A percentile compares a stretch with the other conserved stretches of the same genome.
phyloP scores from a whole-genome alignment of 805 yeast genomes.

The Myxozyma neglecta region DNA sequence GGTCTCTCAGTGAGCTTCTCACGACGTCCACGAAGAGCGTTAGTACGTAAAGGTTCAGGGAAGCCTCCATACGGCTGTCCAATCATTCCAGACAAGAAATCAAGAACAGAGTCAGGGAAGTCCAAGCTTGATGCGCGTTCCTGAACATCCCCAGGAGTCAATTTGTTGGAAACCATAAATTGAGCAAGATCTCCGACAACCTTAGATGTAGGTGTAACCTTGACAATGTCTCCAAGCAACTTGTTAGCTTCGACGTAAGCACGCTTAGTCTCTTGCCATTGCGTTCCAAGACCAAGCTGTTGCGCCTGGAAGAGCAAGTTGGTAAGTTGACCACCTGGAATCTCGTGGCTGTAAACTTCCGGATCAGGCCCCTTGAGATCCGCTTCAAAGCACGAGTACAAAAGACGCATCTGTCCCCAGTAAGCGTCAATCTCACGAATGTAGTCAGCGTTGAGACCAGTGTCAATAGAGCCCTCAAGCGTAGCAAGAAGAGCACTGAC shows the following conservation, averaged over 20 bases:
- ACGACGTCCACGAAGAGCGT: constrained; percentile 88
- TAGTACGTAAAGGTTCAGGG: constrained; percentile 98
- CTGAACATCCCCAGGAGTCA: constrained; percentile 79
- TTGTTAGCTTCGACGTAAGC: constrained; percentile 90
- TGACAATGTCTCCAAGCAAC: constrained; percentile 92
- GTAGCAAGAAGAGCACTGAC: constrained; percentile 91
- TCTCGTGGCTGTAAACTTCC: constrained; percentile 96
- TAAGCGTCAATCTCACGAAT: constrained; percentile 86
- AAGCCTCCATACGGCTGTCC: constrained; percentile 99
- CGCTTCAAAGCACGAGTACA: constrained; percentile 96
- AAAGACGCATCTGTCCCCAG: constrained; percentile 98
- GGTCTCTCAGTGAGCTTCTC: constrained; percentile 87
- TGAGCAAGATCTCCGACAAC: constrained; percentile 99
- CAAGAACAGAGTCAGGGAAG: constrained; percentile 98
- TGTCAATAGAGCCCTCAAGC: constrained; percentile 77
- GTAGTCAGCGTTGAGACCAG: constrained; percentile 64
- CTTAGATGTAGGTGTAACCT: constrained; percentile 99
- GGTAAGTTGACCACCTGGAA: constrained; percentile 99
- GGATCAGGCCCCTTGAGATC: constrained; percentile 99
- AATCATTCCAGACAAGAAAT: constrained; percentile 98
- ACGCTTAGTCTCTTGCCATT: constrained; percentile 94
- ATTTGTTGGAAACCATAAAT: constrained; percentile 95
- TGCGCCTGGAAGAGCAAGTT: constrained; percentile 98
- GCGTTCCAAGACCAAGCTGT: constrained; percentile 95
- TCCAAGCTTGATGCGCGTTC: constrained; percentile 87